Base-by-base conservation (phyloP, 2,329 filamentous ascomycete genomes). In the Colletotrichum magnum region DNA sequence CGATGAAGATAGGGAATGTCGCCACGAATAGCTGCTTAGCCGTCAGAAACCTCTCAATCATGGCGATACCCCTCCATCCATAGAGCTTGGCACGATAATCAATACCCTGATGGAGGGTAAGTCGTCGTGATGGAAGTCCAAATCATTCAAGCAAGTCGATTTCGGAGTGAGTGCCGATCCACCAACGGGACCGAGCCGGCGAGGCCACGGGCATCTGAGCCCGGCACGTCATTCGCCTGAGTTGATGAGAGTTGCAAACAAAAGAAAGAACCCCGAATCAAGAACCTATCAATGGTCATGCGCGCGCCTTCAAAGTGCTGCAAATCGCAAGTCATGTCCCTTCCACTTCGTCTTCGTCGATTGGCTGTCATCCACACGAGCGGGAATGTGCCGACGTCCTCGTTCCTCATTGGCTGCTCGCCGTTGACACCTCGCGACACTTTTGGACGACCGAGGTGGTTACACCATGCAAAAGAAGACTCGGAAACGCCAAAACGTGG, bases 171-270 rank as follows among this genome's bases (percentile, higher is more conserved):
- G 32, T 36, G 32, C 32, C 47, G n/a, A 24, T 18, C n/a, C 12
- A 56, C 41, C n/a, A 56, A 60, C 56, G 57, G 48, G 51, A 57
- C 39, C 72, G 72, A 73, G 73, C 54, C 72, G 71, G 59, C 32
- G 13, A 36, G 62, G 5, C 63, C 72, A 73, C 72, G 72, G 58
- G 72, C 64, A 28, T 57, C 24, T 18, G 7, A 16, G 32, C 15
- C 15, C 41, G 18, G 39, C n/a, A 47, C 28, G 24, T 45, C 24
- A 69, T 69, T 69, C 66, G 66, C 36, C 15, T 54, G 3, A 15
- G 12, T 24, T 15, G 13, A 36, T 10, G 10, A 36, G 32, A 2
- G 32, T 36, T 36, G 32, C 32, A 36, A 7, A 36, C 32, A 10
- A 6, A 36, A 36, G 32, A 36, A 36, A 6, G 10, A 9, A n/a